Base-by-base conservation (phyloP, 345 rosid genomes). In the Isatis tinctoria region DNA sequence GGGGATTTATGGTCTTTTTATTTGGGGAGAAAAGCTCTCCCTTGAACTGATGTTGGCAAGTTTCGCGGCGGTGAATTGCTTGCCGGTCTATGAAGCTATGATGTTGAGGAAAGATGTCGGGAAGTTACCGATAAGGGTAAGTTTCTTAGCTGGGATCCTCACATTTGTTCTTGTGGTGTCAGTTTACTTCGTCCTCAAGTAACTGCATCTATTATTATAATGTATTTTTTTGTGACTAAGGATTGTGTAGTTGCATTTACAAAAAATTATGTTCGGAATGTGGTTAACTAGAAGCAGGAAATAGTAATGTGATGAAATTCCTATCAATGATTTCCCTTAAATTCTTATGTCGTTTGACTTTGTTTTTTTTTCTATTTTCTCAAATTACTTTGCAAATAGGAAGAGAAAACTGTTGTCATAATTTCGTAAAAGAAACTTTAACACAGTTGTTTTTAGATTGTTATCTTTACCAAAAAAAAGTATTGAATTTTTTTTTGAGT, bases 41-140 rank as follows among this genome's bases (percentile, higher is more conserved):
- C 32, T 86, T 69, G 88, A 88, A 54, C n/a, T 85, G 78, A n/a
- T 85, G 51, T 5, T 83, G 22, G 45, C 78, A 13, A 83, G 94
- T 10, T 87, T 81, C 37, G 84, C 60, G 0, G 76, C 44, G 47
- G 60, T 82, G 70, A 88, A 88, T 56, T 78, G 79, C 64, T 80
- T 75, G 74, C 91, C 92, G 12, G 33, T 88, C 70, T 92, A 85
- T 35, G 82, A 80, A 48, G 94, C 91, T 65, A 83, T 90, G 76
- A 49, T 79, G 3, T 33, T 85, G 13, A 87, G 97, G 69, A 86
- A 37, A 18, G 91, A 90, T 49, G 53, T 75, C n/a, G 95, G 96
- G 18, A 86, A 74, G 58, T 52, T 88, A 70, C 83, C 88, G 6
- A 18, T 66, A 43, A 64, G n/a, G 30, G 56, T 0, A 18, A 10